Conservation (phyloP, 441 rosid species). For the Croton laevigatus region DNA sequence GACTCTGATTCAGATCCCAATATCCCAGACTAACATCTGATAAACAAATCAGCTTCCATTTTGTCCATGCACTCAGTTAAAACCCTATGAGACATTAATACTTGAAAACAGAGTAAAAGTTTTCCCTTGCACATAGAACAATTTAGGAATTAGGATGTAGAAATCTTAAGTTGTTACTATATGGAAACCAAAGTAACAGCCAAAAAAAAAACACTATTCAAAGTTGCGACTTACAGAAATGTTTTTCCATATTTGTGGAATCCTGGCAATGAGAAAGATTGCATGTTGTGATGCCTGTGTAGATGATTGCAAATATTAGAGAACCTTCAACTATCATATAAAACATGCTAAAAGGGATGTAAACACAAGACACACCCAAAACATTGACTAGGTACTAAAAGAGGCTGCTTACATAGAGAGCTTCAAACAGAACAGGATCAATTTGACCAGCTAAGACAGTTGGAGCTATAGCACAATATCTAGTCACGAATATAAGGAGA, state of each 20-base stretch:
- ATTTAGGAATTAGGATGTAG: not conserved
- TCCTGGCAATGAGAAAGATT: slow-evolving; percentile 77
- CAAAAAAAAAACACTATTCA: not conserved
- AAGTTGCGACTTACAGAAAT: slow-evolving; percentile 55
- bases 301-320: slow-evolving; percentile 18
- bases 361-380: slow-evolving; percentile 1
- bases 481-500: slow-evolving; percentile 40
- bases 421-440: slow-evolving; percentile 78
- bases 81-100: not conserved
- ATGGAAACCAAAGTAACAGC: not conserved
- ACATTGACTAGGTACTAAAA: slow-evolving; percentile 4
- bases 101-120: not conserved
- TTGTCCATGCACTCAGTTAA: not conserved
- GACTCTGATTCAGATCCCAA: not conserved
- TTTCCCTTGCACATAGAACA: not conserved
- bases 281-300: slow-evolving; percentile 94
- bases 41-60: slow-evolving; percentile 1
- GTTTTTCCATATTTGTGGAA: slow-evolving; percentile 92
- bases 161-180: not conserved
- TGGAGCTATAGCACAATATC: slow-evolving; percentile 89
- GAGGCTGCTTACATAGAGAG: slow-evolving; percentile 67
- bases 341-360: not conserved
- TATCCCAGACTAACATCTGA: not conserved
- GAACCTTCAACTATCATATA: slow-evolving; percentile 10
- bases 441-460: slow-evolving; percentile 80